Conservation (phyloP, 2,329 filamentous ascomycete genomes). For the Aspergillus uvarum region DNA sequence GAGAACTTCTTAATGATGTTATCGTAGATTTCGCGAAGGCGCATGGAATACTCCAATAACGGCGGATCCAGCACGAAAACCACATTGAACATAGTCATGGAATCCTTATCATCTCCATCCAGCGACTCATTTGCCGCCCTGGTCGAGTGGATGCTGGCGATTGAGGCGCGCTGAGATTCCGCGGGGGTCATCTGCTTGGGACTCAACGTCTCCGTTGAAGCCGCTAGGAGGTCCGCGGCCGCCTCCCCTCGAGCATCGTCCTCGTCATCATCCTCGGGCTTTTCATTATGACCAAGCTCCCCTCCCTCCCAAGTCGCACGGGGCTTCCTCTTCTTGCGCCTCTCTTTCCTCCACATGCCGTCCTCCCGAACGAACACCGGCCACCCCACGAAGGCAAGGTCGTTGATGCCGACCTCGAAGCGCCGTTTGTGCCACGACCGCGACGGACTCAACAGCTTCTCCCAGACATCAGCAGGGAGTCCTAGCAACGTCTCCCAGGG, state of each 20-base stretch:
- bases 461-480: conserved; percentile 72
- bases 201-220: conserved; percentile 30
- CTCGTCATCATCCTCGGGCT: conserved; percentile 32
- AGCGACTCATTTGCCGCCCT: conserved; percentile 24
- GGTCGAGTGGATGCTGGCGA: conserved; percentile 22
- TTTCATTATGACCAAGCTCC: conserved; percentile 38
- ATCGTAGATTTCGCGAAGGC: conserved; percentile 77
- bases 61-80: conserved; percentile 87
- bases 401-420: conserved; percentile 80
- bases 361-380: conserved; percentile 79
- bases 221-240: conserved; percentile 29
- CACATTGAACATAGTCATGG: conserved; percentile 96
- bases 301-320: conserved; percentile 32
- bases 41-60: conserved; percentile 69
- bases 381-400: conserved; percentile 76
- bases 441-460: conserved; percentile 74
- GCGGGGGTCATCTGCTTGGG: conserved; percentile 22
- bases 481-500: conserved; percentile 66
- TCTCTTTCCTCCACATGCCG: conserved; percentile 71
- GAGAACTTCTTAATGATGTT: conserved; percentile 91
- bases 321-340: conserved; percentile 47
- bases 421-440: conserved; percentile 74
- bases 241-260: conserved; percentile 36
- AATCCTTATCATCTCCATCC: conserved; percentile 49
- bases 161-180: conserved; percentile 26